These are phyloP conservation scores for Xenoacremonium recifei DNA, from an alignment of 2,329 filamentous ascomycete species.

Conservation along the genomic window DNA sequence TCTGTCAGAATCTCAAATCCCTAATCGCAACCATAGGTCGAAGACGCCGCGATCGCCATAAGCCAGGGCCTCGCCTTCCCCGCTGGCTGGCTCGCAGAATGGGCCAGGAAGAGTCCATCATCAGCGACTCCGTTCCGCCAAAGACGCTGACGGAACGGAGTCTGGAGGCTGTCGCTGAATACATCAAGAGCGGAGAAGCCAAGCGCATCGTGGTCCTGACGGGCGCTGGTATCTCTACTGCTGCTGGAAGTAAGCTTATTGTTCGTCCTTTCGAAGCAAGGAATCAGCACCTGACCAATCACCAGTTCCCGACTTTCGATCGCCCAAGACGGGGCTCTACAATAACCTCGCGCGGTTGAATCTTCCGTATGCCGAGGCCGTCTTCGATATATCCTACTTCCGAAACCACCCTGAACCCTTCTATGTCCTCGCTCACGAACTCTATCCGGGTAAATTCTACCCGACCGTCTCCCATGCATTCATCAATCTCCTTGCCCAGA, in stretches of 20 bases:
- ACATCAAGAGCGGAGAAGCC: slow-evolving; percentile 68
- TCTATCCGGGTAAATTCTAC: slow-evolving; percentile 85
- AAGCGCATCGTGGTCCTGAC: slow-evolving; percentile 82
- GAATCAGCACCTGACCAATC: slow-evolving; percentile 6
- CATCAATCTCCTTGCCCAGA: slow-evolving; percentile 76
- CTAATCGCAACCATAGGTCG: slow-evolving; percentile 37
- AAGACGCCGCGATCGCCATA: slow-evolving; percentile 34
- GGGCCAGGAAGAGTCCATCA: slow-evolving; percentile 81
- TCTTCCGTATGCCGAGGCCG: slow-evolving; percentile 84
- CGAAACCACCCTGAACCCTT: slow-evolving; percentile 81
- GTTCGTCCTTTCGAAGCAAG: background rate
- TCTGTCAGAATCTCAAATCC: slow-evolving; percentile 1
- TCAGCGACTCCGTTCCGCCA: slow-evolving; percentile 61
- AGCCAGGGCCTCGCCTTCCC: slow-evolving; percentile 32
- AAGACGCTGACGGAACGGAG: slow-evolving; percentile 66
- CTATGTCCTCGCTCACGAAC: slow-evolving; percentile 86
- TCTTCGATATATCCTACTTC: slow-evolving; percentile 94
- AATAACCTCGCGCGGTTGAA: slow-evolving; percentile 84
- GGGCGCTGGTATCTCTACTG: slow-evolving; percentile 84
- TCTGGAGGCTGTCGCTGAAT: slow-evolving; percentile 73
- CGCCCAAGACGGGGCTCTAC: slow-evolving; percentile 89
- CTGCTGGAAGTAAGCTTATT: slow-evolving; percentile 58
- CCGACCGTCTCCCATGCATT: slow-evolving; percentile 92
- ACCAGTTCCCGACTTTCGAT: slow-evolving; percentile 88
- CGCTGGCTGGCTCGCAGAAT: slow-evolving; percentile 54